Conservation (phyloP, 768 basidiomycete species). For the Cystofilobasidium capitatum region DNA sequence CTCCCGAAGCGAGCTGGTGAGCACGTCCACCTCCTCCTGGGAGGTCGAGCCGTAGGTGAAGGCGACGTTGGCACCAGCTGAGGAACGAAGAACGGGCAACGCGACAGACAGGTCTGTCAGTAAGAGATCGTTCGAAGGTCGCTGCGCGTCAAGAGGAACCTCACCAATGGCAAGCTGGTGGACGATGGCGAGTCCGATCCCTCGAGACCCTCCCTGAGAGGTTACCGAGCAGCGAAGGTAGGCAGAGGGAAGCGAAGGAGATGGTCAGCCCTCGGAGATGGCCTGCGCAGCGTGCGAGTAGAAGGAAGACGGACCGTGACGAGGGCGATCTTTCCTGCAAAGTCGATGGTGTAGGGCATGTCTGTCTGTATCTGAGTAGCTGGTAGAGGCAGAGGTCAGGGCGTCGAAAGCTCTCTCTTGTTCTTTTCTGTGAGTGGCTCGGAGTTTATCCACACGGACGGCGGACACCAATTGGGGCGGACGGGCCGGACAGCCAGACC, state of each 20-base stretch:
- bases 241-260: neutral
- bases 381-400: no score
- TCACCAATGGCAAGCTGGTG: slow-evolving; percentile 33
- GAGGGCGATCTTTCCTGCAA: slow-evolving; percentile 34
- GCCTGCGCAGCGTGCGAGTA: neutral
- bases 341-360: slow-evolving; percentile 34
- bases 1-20: slow-evolving; percentile 27
- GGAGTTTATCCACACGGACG: no score
- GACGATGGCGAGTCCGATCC: slow-evolving; percentile 35
- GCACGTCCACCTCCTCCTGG: slow-evolving; percentile 29
- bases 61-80: slow-evolving; percentile 36
- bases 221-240: neutral
- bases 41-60: slow-evolving; percentile 36
- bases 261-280: neutral
- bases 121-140: neutral
- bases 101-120: neutral
- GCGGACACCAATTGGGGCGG: no score
- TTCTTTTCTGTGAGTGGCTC: no score
- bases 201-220: slow-evolving; percentile 30
- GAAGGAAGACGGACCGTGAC: slow-evolving; percentile 29
- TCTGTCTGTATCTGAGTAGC: no score
- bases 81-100: no score
- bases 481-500: no score
- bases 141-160: neutral
- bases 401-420: no score